These are phyloP conservation scores for Brassica carinata DNA, from an alignment of 345 rosid species.

Conservation along the genomic window DNA sequence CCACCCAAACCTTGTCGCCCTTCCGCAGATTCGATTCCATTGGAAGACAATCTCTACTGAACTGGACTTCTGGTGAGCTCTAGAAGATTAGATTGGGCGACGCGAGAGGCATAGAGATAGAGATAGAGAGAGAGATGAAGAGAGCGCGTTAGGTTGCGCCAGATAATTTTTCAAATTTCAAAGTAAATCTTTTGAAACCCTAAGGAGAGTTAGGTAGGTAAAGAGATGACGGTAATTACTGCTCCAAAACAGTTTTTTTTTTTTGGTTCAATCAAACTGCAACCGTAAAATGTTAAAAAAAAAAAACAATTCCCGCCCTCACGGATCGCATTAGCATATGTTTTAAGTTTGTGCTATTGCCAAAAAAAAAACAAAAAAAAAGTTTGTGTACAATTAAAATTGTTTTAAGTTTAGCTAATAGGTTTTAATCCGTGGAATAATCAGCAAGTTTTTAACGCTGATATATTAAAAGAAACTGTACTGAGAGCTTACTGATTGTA, in stretches of 20 bases:
- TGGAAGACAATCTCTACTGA: slow-evolving; percentile 44
- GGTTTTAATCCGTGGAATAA: too few relatives aligned
- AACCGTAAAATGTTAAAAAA: not conserved
- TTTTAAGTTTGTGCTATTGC: too few relatives aligned
- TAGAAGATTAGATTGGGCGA: slow-evolving; percentile 16
- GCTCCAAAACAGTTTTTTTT: not conserved
- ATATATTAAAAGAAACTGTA: too few relatives aligned
- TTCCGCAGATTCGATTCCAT: slow-evolving; percentile 58
- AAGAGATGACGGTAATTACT: not conserved
- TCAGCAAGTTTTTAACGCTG: too few relatives aligned
- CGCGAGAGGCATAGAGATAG: slow-evolving; percentile 25
- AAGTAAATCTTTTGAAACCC: slow-evolving; percentile 10
- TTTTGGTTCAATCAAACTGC: slow-evolving; percentile 17
- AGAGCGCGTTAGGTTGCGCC: slow-evolving; percentile 33
- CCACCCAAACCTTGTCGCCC: slow-evolving; percentile 86
- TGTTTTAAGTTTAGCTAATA: too few relatives aligned
- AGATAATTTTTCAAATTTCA: slow-evolving; percentile 36
- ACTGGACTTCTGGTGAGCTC: slow-evolving; percentile 11
- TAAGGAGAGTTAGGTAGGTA: not conserved
- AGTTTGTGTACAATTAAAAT: too few relatives aligned
- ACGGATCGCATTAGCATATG: not conserved
- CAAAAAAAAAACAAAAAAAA: too few relatives aligned
- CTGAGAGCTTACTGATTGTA: too few relatives aligned
- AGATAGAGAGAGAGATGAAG: slow-evolving; percentile 13
- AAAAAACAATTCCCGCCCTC: slow-evolving; percentile 3